These are phyloP conservation scores for Colletotrichum kahawae DNA, from an alignment of 2,329 filamentous ascomycete species.

Conservation along the genomic window DNA sequence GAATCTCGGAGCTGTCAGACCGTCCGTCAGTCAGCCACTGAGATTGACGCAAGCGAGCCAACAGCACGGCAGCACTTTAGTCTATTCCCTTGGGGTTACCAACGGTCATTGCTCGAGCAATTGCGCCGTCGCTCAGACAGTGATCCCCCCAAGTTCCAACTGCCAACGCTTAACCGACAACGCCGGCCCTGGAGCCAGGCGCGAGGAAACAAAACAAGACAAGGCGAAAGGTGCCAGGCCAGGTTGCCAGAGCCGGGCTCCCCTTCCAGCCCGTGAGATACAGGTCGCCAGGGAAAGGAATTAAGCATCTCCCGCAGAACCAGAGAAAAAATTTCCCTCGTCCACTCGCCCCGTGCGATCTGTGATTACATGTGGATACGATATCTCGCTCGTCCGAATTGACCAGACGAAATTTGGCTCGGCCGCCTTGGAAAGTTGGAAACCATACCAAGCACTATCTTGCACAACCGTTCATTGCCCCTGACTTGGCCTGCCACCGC, in stretches of 20 bases:
- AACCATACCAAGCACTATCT: not conserved
- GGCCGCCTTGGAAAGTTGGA: not conserved
- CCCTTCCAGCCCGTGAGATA: not conserved
- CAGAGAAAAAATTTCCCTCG: not conserved
- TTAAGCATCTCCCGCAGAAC: slow-evolving; percentile 7
- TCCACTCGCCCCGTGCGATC: not conserved
- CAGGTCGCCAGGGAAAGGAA: not conserved
- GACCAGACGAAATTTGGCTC: not conserved
- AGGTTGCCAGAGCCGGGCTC: not conserved
- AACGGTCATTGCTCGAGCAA: not conserved
- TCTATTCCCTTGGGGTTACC: not conserved
- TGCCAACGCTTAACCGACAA: not conserved
- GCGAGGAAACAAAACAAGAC: not conserved
- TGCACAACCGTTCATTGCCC: not conserved
- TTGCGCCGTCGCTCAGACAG: not conserved
- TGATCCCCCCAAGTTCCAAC: not conserved
- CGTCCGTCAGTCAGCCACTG: slow-evolving; percentile 2
- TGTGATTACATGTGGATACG: slow-evolving; percentile 15
- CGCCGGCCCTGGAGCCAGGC: not conserved
- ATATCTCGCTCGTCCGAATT: slow-evolving; percentile 10
- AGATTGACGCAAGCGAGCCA: slow-evolving; percentile 4
- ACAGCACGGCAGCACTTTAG: not conserved
- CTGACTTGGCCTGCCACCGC: not conserved
- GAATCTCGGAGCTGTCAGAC: slow-evolving; percentile 1
- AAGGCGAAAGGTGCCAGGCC: not conserved